Evolutionary conservation across 805 yeast species (phyloP), one percentile per base, ranked within the genome.

Genomic region (Metschnikowia similis): DNA sequence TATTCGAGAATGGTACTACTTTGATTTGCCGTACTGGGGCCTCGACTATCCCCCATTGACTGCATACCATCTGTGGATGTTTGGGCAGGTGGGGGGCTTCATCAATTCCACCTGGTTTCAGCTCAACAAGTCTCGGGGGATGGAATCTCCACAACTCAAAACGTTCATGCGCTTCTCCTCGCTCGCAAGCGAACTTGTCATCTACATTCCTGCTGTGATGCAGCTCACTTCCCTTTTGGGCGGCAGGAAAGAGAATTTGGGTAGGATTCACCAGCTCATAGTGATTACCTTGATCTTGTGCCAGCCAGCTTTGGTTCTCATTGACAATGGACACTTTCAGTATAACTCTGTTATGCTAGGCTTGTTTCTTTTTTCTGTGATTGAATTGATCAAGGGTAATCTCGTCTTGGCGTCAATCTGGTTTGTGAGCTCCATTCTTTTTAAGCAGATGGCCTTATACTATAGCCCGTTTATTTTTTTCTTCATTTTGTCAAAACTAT

Each of bases 311-410:
- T 72, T 92, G 52, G 77, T 87, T 40, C 74, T 94, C 50, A 83
- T 94, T 42, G 99, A 94, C 64, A 97, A 94, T 67, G 99, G 99
- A 6, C 99, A 94, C 69, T 94, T 94, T 70, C 99, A 95, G 69
- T 92, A 83, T 69, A 95, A 94, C 61, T 81, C 90, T 0, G 95
- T 94, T 27, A 92, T 94, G 98, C 77, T 94, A 34, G 99, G 99
- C 0, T 72, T 92, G 14, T 77, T 92, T 5, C 72, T 89, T 28
- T 70, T 82, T 48, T 77, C 96, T 0, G 70, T 94, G 39, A 80
- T 79, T 47, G 84, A 83, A 53, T 71, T 92, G 35, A 62, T 85
- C 31, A 78, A 82, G 50, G 87, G 82, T 30, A 81, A 82, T 60
- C 76, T 81, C 48, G 75, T 84, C 8, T 56, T 83, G 9, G 92